Evolutionary conservation across 2,329 filamentous ascomycete genomes (phyloP).

Genomic region (Ceratocystis cubensis): DNA sequence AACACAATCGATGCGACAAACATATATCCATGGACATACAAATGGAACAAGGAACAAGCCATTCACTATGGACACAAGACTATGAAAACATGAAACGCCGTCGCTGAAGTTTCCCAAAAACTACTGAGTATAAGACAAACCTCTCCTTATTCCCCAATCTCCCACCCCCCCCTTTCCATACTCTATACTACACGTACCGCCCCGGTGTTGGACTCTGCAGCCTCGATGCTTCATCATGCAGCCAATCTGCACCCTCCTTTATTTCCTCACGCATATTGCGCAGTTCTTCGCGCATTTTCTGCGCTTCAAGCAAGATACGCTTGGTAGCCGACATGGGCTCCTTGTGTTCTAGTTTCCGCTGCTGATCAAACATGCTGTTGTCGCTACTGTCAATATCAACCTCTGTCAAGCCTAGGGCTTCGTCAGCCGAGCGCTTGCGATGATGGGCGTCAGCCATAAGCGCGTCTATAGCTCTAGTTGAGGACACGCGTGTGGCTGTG

Average conservation of each 20-base stretch:
- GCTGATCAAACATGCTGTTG: neutral
- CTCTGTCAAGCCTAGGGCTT: slow-evolving; percentile 23
- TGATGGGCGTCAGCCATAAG: slow-evolving; percentile 25
- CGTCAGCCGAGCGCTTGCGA: slow-evolving; percentile 28
- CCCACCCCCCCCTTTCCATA: neutral
- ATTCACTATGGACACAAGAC: no score
- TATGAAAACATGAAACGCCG: no score
- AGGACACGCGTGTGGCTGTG: slow-evolving; percentile 5
- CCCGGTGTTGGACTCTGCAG: slow-evolving; percentile 29
- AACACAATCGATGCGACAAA: no score
- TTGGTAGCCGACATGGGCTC: slow-evolving; percentile 25
- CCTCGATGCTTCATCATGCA: slow-evolving; percentile 34
- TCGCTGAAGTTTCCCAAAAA: no score
- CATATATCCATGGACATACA: no score
- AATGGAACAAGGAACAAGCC: no score
- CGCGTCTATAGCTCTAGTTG: slow-evolving; percentile 19
- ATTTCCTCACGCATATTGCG: slow-evolving; percentile 34
- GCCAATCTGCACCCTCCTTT: slow-evolving; percentile 38
- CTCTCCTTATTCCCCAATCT: neutral
- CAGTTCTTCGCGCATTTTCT: slow-evolving; percentile 32
- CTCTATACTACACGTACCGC: neutral
- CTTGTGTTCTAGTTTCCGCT: slow-evolving; percentile 20
- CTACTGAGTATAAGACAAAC: neutral
- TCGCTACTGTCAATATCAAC: neutral
- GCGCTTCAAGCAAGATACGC: slow-evolving; percentile 34